Conservation (phyloP, 495 filamentous ascomycete genomes). For the Neurospora sp. region DNA sequence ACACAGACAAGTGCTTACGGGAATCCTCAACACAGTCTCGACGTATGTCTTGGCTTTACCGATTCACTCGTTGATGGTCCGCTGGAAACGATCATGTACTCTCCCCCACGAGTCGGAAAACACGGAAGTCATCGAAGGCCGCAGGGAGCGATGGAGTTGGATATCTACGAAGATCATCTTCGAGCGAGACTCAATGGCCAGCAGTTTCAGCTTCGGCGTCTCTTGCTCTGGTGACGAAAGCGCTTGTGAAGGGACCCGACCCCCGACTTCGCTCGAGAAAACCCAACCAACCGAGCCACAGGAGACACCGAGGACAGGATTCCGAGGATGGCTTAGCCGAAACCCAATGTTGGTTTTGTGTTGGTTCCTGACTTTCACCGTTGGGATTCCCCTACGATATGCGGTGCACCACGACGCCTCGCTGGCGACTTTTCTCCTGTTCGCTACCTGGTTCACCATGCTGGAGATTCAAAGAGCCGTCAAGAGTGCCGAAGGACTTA, state of each 20-base stretch:
- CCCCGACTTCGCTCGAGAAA: background rate
- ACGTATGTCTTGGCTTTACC: slow-evolving; percentile 16
- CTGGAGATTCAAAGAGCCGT: slow-evolving; percentile 27
- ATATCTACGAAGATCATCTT: slow-evolving; percentile 2
- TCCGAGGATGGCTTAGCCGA: slow-evolving; percentile 1
- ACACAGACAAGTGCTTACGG: slow-evolving; percentile 17
- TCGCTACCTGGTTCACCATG: slow-evolving; percentile 30
- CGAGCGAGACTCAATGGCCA: slow-evolving; percentile 2
- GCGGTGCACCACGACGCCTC: slow-evolving; percentile 13
- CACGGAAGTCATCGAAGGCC: background rate
- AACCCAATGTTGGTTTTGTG: slow-evolving; percentile 18
- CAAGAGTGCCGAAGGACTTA: slow-evolving; percentile 13
- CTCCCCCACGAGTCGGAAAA: background rate
- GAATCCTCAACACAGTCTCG: slow-evolving; percentile 15
- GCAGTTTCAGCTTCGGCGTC: background rate
- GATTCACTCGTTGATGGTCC: slow-evolving; percentile 17
- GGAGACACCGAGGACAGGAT: background rate
- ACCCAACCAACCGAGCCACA: background rate
- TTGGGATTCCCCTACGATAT: slow-evolving; percentile 23
- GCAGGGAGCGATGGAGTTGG: background rate
- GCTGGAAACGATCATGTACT: slow-evolving; percentile 2
- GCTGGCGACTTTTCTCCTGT: slow-evolving; percentile 27
- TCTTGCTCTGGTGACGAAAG: background rate
- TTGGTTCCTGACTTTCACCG: slow-evolving; percentile 13
- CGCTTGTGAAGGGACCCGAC: background rate